Percentiles rank a stretch among this genome's conserved stretches.
phyloP scores from a whole-genome alignment of 2,329 filamentous ascomycete species.

The Mariannaea elegans region DNA sequence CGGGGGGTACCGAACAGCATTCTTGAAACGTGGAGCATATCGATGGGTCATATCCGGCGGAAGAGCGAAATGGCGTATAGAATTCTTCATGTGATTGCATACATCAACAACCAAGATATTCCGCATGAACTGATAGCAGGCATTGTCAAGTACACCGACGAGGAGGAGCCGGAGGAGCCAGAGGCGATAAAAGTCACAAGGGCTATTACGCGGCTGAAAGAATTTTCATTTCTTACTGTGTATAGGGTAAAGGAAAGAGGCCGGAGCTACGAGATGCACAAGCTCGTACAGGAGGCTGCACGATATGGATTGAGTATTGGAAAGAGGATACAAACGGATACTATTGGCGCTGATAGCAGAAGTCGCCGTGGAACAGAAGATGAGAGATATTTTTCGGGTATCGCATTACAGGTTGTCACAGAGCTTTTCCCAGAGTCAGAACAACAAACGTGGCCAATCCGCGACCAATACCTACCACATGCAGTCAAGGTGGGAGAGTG shows the following conservation, averaged over 20 bases:
- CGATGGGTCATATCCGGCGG: constrained; percentile 42
- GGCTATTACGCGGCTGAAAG: constrained; percentile 40
- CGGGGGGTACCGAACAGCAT: constrained; percentile 43
- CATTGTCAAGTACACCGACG: constrained; percentile 1
- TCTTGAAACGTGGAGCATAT: constrained; percentile 46
- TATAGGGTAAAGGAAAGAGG: constrained; percentile 7
- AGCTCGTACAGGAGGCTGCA: constrained; percentile 42
- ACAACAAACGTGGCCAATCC: constrained; percentile 32
- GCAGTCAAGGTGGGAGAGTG: constrained; percentile 36
- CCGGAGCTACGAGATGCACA: constrained; percentile 43
- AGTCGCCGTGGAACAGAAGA: not conserved
- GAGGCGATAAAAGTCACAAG: constrained; percentile 9
- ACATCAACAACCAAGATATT: constrained; percentile 45
- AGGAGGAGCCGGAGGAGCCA: not conserved
- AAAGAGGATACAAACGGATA: not conserved
- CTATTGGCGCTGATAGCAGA: not conserved
- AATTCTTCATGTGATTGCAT: constrained; percentile 44
- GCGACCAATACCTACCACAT: constrained; percentile 42
- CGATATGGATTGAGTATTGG: constrained; percentile 27
- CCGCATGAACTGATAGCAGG: constrained; percentile 38
- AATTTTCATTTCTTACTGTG: constrained; percentile 46
- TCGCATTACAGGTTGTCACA: constrained; percentile 34
- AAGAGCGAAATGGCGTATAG: constrained; percentile 40
- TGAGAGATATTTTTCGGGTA: constrained; percentile 32
- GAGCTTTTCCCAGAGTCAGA: constrained; percentile 30